A percentile compares a stretch with the other conserved stretches of the same genome.
These are phyloP conservation scores for Corynespora cassiicola DNA, from an alignment of 2,329 filamentous ascomycete species.

Conservation along the genomic window DNA sequence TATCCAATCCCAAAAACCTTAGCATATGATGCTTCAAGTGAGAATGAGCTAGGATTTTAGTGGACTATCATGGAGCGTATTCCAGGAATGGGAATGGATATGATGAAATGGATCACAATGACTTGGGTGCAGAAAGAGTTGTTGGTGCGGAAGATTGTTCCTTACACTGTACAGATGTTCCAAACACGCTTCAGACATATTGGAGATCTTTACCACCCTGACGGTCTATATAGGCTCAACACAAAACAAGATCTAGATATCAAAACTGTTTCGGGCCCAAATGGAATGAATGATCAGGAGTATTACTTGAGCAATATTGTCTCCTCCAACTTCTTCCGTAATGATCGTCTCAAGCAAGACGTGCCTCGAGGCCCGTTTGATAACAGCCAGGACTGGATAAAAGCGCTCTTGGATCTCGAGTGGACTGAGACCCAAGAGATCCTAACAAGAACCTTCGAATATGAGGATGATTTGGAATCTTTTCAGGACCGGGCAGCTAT, in stretches of 20 bases:
- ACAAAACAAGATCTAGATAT: no score
- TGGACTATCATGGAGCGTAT: slow-evolving; percentile 33
- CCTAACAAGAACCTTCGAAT: no score
- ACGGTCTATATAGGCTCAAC: no score
- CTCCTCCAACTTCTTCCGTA: slow-evolving; percentile 2
- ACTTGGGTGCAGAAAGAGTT: slow-evolving; percentile 14
- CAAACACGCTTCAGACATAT: slow-evolving; percentile 6
- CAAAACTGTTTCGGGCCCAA: no score
- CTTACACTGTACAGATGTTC: slow-evolving; percentile 8
- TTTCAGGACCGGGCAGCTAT: background rate
- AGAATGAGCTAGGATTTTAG: slow-evolving; percentile 27
- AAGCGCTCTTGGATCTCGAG: slow-evolving; percentile 1
- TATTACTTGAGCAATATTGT: slow-evolving; percentile 3
- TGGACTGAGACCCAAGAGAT: slow-evolving; percentile 1
- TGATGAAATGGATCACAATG: slow-evolving; percentile 7
- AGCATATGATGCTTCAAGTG: slow-evolving; percentile 3
- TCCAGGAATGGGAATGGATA: slow-evolving; percentile 2
- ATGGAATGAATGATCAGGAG: no score
- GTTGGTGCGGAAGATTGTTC: slow-evolving; percentile 9
- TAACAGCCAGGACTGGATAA: slow-evolving; percentile 7
- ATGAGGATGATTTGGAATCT: background rate
- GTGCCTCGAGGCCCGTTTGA: slow-evolving; percentile 5
- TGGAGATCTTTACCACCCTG: slow-evolving; percentile 12
- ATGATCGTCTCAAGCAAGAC: slow-evolving; percentile 1
- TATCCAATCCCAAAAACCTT: slow-evolving; percentile 23